phyloP scores from a whole-genome alignment of 2,329 filamentous ascomycete species.

The Phaeoacremonium minimum region DNA sequence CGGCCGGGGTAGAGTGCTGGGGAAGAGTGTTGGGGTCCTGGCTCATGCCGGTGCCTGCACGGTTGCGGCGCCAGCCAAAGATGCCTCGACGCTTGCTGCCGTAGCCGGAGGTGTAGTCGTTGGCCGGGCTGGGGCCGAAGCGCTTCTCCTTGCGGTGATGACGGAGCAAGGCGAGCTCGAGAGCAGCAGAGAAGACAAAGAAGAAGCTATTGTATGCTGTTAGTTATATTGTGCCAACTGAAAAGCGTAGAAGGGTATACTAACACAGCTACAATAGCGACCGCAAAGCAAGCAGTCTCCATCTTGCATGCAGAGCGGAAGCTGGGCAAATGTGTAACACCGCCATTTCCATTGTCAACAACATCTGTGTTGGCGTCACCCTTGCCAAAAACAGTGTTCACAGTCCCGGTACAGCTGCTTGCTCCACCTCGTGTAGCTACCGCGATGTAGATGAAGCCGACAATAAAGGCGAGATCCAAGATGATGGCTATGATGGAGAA shows the following conservation, averaged over 20 bases:
- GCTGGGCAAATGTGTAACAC: conserved; percentile 43
- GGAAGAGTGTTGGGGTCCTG: conserved; percentile 26
- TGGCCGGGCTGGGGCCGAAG: conserved; percentile 33
- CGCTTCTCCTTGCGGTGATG: conserved; percentile 30
- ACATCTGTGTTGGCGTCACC: conserved; percentile 49
- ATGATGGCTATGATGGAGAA: conserved; percentile 70
- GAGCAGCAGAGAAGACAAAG: conserved; percentile 17
- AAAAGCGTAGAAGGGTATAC: conserved; percentile 12
- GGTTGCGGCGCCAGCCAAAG: conserved; percentile 24
- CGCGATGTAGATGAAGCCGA: conserved; percentile 77
- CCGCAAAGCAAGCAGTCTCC: conserved; percentile 72
- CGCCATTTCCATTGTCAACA: conserved; percentile 40
- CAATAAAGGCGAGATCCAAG: conserved; percentile 73
- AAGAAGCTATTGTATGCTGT: conserved; percentile 22
- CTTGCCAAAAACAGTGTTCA: conserved; percentile 66
- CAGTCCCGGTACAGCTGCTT: conserved; percentile 52
- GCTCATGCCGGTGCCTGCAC: conserved; percentile 9
- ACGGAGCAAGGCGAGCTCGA: conserved; percentile 20
- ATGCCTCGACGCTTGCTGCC: conserved; percentile 19
- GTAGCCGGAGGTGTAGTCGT: conserved; percentile 33
- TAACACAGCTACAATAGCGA: conserved; percentile 74
- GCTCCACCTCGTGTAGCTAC: conserved; percentile 68
- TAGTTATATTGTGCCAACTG: too few species aligned
- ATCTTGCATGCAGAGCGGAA: conserved; percentile 61
- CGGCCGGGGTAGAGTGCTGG: conserved; percentile 25